Evolutionary conservation across 2,329 filamentous ascomycete species (phyloP).

Genomic region (Chaetothyriales sp.): DNA sequence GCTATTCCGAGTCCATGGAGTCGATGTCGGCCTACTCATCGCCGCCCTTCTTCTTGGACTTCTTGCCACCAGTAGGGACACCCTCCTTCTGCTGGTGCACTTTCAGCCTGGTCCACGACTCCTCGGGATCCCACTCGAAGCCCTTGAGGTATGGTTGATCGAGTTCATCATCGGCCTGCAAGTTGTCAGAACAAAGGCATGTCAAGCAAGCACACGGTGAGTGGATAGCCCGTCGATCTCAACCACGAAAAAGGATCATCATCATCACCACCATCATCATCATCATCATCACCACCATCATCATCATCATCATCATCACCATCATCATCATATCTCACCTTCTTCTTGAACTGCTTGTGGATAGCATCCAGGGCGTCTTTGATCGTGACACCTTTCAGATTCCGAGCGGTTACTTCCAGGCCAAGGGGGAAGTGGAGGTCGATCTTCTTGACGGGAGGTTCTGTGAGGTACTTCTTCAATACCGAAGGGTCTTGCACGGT

Average conservation of each 20-base stretch:
- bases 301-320: neutral
- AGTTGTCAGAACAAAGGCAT: conserved; percentile 2
- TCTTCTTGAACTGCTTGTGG: conserved; percentile 92
- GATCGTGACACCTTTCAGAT: conserved; percentile 88
- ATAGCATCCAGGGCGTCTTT: conserved; percentile 94
- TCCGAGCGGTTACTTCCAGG: conserved; percentile 73
- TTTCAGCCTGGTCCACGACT: conserved; percentile 73
- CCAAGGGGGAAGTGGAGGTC: conserved; percentile 83
- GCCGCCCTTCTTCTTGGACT: conserved; percentile 49
- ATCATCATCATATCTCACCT: conserved; percentile 41
- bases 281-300: neutral
- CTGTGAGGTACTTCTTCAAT: conserved; percentile 66
- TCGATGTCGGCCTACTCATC: conserved; percentile 14
- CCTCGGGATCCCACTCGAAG: conserved; percentile 92
- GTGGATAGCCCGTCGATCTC: too few relatives aligned
- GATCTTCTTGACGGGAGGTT: conserved; percentile 80
- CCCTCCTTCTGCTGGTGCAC: conserved; percentile 70
- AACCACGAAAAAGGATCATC: too few relatives aligned
- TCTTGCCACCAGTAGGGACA: conserved; percentile 35
- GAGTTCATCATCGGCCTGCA: conserved; percentile 77
- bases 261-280: neutral
- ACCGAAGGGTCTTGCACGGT: conserved; percentile 69
- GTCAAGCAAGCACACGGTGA: neutral
- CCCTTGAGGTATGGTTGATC: conserved; percentile 75
- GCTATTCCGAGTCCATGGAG: neutral